These are phyloP conservation scores for Dunaliella sp. DNA, from an alignment of 139 green algal species.

Conservation along the genomic window DNA sequence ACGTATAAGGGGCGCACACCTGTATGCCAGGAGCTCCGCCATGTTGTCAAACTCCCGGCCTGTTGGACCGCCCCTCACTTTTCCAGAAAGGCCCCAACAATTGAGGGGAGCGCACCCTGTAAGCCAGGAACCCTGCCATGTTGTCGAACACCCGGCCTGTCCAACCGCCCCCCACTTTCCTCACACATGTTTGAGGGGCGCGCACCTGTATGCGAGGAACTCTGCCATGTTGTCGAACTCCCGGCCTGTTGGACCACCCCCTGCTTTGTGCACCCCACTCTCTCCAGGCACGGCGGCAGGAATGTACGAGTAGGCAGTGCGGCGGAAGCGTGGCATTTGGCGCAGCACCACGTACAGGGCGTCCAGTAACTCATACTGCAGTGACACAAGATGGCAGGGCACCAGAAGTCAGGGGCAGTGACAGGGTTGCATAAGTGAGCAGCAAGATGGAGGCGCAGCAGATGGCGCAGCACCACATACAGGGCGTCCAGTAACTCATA, in stretches of 20 bases:
- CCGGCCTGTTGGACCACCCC: slow-evolving; percentile 2
- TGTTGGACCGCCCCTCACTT: too few relatives aligned
- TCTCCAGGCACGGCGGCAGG: neutral
- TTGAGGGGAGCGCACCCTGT: slow-evolving; percentile 4
- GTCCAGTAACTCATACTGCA: slow-evolving; percentile 48
- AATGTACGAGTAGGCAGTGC: neutral
- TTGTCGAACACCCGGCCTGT: slow-evolving; percentile 29
- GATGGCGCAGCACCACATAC: slow-evolving; percentile 37
- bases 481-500: slow-evolving; percentile 45
- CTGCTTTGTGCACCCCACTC: neutral
- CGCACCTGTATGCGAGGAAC: slow-evolving; percentile 25
- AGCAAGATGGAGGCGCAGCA: neutral
- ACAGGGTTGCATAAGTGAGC: neutral
- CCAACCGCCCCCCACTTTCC: too few relatives aligned
- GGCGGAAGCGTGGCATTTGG: slow-evolving; percentile 37
- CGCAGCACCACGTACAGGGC: slow-evolving; percentile 44
- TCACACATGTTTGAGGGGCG: too few relatives aligned
- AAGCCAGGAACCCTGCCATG: slow-evolving; percentile 32
- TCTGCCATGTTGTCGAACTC: slow-evolving; percentile 34
- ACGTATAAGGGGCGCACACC: neutral
- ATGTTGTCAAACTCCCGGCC: neutral
- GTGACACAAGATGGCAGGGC: too few relatives aligned
- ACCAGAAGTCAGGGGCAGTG: too few relatives aligned
- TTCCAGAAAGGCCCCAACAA: too few relatives aligned
- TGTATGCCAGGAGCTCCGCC: neutral